These are phyloP conservation scores for Mycena polygramma DNA, from an alignment of 768 basidiomycete genomes.

Conservation along the genomic window DNA sequence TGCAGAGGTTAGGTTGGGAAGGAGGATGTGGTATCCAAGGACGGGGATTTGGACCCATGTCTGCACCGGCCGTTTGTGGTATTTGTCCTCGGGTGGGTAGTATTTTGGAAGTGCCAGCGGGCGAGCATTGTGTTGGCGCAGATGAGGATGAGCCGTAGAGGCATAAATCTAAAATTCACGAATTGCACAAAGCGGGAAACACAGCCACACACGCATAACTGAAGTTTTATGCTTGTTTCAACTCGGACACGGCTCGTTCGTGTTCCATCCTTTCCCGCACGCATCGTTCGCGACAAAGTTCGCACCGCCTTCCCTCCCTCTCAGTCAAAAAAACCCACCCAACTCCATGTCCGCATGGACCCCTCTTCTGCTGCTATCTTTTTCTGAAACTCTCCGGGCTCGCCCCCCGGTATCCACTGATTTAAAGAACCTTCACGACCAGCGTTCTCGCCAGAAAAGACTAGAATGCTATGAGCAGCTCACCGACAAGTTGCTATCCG, in stretches of 20 bases:
- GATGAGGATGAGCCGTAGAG: too few species aligned
- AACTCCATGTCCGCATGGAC: too few species aligned
- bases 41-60: conserved; percentile 28
- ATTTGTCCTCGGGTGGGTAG: conserved; percentile 31
- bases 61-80: conserved; percentile 31
- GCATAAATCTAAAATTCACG: too few species aligned
- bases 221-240: conserved; percentile 9
- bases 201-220: not conserved
- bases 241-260: conserved; percentile 8
- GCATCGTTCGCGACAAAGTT: conserved; percentile 15
- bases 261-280: conserved; percentile 2
- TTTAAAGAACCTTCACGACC: too few species aligned
- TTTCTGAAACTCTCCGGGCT: too few species aligned
- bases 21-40: conserved; percentile 20
- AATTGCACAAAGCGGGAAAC: too few species aligned
- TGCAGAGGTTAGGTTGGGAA: conserved; percentile 24
- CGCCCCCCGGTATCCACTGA: too few species aligned
- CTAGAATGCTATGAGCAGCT: too few species aligned
- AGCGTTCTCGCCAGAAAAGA: too few species aligned
- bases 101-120: conserved; percentile 30
- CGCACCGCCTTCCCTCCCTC: conserved; percentile 23
- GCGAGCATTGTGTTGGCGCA: conserved; percentile 24
- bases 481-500: too few species aligned
- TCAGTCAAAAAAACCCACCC: not conserved
- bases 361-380: too few species aligned